These are phyloP conservation scores for Astrephomene gubernaculifera DNA, from an alignment of 139 green algal genomes.

Conservation along the genomic window DNA sequence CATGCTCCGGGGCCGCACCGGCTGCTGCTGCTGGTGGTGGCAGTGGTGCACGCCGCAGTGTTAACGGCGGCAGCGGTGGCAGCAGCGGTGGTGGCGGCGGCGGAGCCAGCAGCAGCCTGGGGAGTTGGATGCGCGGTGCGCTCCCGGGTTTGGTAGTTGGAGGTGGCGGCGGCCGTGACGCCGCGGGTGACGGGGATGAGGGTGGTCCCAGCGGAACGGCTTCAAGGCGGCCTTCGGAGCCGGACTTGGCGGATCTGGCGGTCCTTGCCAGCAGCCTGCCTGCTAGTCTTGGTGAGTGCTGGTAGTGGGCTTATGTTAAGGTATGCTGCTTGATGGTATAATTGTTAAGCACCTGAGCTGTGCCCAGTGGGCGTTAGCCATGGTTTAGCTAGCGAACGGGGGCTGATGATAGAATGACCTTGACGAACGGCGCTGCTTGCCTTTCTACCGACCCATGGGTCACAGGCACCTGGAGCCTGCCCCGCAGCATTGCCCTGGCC, in stretches of 20 bases:
- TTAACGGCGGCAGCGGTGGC: slow-evolving; percentile 30
- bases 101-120: not conserved
- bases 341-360: too few species aligned
- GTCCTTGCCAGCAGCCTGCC: slow-evolving; percentile 32
- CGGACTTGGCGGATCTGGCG: slow-evolving; percentile 34
- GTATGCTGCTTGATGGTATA: too few species aligned
- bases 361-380: too few species aligned
- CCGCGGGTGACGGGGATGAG: not conserved
- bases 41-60: not conserved
- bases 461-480: slow-evolving; percentile 39
- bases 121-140: not conserved
- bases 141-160: not conserved
- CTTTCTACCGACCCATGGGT: too few species aligned
- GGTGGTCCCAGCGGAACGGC: not conserved
- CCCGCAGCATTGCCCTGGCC: slow-evolving; percentile 26
- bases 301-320: too few species aligned
- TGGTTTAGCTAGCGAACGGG: too few species aligned
- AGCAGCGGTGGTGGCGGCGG: not conserved
- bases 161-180: not conserved
- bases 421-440: too few species aligned
- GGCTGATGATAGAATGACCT: too few species aligned
- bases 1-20: not conserved
- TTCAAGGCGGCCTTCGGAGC: not conserved
- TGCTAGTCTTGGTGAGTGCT: slow-evolving; percentile 25
- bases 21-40: too few species aligned